Evolutionary conservation across 106 monocot species (phyloP).

Genomic region (Gastrodia elata): DNA sequence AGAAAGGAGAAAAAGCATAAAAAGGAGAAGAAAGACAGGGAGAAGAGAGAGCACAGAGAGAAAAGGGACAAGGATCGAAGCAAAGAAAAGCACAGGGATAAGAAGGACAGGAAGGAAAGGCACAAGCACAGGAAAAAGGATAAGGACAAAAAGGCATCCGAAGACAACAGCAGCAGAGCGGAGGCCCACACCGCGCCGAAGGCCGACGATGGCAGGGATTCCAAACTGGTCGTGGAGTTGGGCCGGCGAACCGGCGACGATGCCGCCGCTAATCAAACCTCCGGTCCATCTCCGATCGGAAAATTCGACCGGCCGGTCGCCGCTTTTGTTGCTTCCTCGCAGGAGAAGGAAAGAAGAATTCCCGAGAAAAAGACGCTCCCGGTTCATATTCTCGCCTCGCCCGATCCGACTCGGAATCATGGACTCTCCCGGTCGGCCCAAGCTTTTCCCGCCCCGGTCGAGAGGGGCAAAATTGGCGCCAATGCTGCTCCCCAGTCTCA

Average conservation of each 20-base stretch:
- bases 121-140: constrained; percentile 34
- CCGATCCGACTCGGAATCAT: constrained; percentile 11
- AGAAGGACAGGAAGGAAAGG: constrained; percentile 37
- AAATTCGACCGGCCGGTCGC: neutral
- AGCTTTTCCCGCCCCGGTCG: neutral
- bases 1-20: constrained; percentile 45
- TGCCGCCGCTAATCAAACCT: constrained; percentile 18
- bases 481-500: neutral
- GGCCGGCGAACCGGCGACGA: constrained; percentile 30
- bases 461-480: constrained; percentile 4
- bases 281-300: constrained; percentile 15
- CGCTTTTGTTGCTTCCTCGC: constrained; percentile 5
- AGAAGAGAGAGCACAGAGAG: constrained; percentile 28
- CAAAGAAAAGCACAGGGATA: constrained; percentile 47
- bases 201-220: constrained; percentile 24
- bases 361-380: constrained; percentile 12
- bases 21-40: constrained; percentile 49
- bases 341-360: constrained; percentile 17
- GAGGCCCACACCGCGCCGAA: constrained; percentile 9
- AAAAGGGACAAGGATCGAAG: constrained; percentile 31
- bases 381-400: neutral
- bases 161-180: constrained; percentile 17
- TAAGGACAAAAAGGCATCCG: constrained; percentile 27
- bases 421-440: constrained; percentile 5
- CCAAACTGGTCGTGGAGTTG: constrained; percentile 34